Percentiles rank a stretch among this genome's conserved stretches.
Evolutionary conservation across 2,329 filamentous ascomycete genomes (phyloP).

Genomic region (Calonectria ilicicola): DNA sequence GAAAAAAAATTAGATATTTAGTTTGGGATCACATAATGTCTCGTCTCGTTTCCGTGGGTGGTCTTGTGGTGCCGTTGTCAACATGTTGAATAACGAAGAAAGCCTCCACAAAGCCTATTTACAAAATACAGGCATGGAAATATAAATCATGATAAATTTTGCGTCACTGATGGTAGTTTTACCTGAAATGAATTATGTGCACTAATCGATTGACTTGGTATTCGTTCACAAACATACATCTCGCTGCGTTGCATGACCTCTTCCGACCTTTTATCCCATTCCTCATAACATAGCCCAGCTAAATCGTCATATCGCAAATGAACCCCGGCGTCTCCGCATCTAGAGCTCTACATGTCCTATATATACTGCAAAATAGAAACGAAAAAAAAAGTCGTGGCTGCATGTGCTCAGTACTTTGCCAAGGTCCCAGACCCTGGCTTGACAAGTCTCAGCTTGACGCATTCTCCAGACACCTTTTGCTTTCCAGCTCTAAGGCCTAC

Average conservation of each 20-base stretch:
- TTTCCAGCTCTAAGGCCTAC: constrained; percentile 8
- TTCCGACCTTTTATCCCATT: background rate
- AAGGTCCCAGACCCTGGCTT: background rate
- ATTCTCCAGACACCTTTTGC: background rate
- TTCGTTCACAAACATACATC: background rate
- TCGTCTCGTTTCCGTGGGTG: too few species aligned
- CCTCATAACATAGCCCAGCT: background rate
- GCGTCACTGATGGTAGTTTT: too few species aligned
- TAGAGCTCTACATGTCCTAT: background rate
- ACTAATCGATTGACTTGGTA: background rate
- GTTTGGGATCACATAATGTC: too few species aligned
- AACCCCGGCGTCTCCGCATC: background rate
- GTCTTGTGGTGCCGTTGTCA: too few species aligned
- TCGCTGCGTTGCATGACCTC: constrained; percentile 1
- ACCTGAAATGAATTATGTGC: too few species aligned
- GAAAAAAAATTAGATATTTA: too few species aligned
- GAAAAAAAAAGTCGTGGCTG: background rate
- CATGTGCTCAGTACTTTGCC: background rate
- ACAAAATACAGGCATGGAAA: too few species aligned
- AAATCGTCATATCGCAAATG: background rate
- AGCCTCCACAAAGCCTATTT: too few species aligned
- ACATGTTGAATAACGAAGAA: too few species aligned
- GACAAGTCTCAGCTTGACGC: background rate
- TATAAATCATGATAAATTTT: too few species aligned
- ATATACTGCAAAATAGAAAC: background rate